A percentile compares a stretch with the other conserved stretches of the same genome.
phyloP scores from a whole-genome alignment of 257 asterid species.

The Forsythia viridissima region DNA sequence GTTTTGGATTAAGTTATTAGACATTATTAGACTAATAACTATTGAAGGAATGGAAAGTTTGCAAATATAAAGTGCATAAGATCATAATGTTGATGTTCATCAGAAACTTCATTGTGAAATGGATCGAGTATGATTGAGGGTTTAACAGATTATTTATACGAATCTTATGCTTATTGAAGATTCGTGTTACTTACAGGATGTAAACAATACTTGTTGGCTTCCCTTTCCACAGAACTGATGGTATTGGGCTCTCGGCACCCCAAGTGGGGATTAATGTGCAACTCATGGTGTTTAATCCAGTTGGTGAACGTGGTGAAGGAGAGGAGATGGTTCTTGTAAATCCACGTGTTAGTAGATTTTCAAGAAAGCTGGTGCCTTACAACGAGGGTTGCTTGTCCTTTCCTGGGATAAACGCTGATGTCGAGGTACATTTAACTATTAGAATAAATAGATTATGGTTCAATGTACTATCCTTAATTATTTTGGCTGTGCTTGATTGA shows the following conservation, averaged over 20 bases:
- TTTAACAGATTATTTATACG: too few relatives aligned
- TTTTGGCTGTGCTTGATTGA: not conserved
- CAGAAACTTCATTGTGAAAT: too few relatives aligned
- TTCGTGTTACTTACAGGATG: constrained; percentile 35
- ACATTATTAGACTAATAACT: too few relatives aligned
- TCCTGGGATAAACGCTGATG: constrained; percentile 76
- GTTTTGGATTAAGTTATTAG: too few relatives aligned
- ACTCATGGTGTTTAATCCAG: constrained; percentile 93
- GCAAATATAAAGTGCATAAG: too few relatives aligned
- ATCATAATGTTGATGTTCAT: too few relatives aligned
- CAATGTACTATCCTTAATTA: not conserved
- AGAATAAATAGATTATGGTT: not conserved
- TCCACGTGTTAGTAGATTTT: constrained; percentile 68
- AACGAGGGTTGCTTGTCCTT: constrained; percentile 96
- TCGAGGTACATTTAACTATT: constrained; percentile 45
- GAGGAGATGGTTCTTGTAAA: constrained; percentile 89
- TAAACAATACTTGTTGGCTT: constrained; percentile 47
- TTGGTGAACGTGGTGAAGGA: constrained; percentile 82
- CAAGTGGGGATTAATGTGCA: constrained; percentile 90
- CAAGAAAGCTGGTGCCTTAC: constrained; percentile 62
- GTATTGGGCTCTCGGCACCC: constrained; percentile 95
- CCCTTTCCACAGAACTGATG: constrained; percentile 77
- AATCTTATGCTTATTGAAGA: constrained; percentile 2
- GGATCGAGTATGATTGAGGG: too few relatives aligned
- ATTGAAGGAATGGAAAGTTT: too few relatives aligned